Conservation (phyloP, 73 alveolate genomes). For the Paramecium primaurelia region DNA sequence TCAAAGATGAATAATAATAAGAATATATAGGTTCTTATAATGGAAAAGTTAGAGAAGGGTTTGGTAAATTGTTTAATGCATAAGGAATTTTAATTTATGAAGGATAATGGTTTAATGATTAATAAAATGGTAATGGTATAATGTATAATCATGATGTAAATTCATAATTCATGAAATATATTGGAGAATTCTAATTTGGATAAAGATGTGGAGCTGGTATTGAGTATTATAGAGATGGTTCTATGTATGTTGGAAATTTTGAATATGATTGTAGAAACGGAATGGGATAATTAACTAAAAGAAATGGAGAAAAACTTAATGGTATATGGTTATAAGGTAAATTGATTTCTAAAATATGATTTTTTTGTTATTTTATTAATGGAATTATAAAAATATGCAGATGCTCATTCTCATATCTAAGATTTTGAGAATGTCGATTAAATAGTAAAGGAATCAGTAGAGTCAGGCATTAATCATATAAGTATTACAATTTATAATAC, state of each 20-base stretch:
- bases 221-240: constrained; percentile 29
- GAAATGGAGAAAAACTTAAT: not conserved
- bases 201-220: not conserved
- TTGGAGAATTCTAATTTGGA: not conserved
- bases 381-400: constrained; percentile 1
- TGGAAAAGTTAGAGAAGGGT: not conserved
- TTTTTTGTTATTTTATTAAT: not conserved
- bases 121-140: constrained; percentile 43
- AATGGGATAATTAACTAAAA: not conserved
- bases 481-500: not conserved
- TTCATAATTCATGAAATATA: not conserved
- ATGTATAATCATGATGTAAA: not conserved
- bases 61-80: constrained; percentile 2
- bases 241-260: not conserved
- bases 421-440: not conserved
- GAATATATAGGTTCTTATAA: not conserved
- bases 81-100: constrained; percentile 26
- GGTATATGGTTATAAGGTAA: constrained; percentile 5
- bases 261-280: not conserved
- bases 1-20: not conserved
- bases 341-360: not conserved
- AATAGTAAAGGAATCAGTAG: not conserved
- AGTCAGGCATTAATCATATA: not conserved
- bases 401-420: constrained; percentile 43
- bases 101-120: constrained; percentile 52